phyloP scores from a whole-genome alignment of 306 rosid genomes.

The Mimosa bimucronata region DNA sequence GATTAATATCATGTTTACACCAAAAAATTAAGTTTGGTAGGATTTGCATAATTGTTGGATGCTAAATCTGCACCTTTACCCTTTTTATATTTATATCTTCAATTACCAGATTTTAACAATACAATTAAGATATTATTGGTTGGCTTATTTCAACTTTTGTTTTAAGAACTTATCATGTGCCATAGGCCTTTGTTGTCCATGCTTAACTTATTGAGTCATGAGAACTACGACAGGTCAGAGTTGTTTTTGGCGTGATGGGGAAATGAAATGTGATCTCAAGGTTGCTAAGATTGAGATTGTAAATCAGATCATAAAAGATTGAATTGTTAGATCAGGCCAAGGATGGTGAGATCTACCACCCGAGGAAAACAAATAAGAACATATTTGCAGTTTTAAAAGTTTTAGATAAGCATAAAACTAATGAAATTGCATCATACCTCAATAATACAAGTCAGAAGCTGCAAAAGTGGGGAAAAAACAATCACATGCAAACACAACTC shows the following conservation, averaged over 20 bases:
- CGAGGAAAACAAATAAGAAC: not conserved
- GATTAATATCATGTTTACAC: too few species aligned
- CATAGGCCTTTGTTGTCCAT: not conserved
- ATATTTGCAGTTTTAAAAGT: not conserved
- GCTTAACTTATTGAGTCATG: not conserved
- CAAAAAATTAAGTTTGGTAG: too few species aligned
- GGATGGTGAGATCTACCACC: not conserved
- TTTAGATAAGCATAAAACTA: not conserved
- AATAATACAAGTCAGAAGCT: not conserved
- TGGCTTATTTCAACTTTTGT: constrained; percentile 1
- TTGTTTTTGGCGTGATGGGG: not conserved
- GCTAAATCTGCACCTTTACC: too few species aligned
- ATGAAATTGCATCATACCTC: not conserved
- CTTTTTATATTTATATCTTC: not conserved
- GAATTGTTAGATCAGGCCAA: not conserved
- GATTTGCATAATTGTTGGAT: too few species aligned
- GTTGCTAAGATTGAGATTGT: not conserved
- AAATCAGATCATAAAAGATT: not conserved
- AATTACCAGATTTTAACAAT: not conserved
- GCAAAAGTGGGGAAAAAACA: not conserved
- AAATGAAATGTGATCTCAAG: not conserved
- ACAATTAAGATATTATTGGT: not conserved
- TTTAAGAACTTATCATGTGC: constrained; percentile 1
- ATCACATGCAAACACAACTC: not conserved
- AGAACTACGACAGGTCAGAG: not conserved